Conservation (phyloP, 2,329 filamentous ascomycete genomes). For the Ophiocordyceps camponoti-floridani region DNA sequence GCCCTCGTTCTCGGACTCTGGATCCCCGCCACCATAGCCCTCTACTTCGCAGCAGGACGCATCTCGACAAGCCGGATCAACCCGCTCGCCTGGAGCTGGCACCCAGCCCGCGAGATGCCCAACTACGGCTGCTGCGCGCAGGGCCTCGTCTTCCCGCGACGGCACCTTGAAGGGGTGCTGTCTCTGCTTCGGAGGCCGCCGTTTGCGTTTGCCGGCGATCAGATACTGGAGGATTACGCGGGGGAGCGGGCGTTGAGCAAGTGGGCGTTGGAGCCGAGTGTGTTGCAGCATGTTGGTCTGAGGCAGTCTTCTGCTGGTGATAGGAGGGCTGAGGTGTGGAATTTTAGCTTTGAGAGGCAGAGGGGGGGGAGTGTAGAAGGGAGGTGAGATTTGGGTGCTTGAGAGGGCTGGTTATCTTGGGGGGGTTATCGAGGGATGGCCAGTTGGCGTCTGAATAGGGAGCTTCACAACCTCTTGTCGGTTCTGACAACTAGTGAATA, state of each 20-base stretch:
- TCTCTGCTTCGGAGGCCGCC: conserved; percentile 12
- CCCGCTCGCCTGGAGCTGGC: conserved; percentile 3
- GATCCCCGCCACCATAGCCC: conserved; percentile 13
- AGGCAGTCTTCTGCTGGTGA: conserved; percentile 12
- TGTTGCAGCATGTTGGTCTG: conserved; percentile 18
- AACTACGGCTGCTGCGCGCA: conserved; percentile 20
- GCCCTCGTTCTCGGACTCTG: conserved; percentile 12
- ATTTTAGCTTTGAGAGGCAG: conserved; percentile 15
- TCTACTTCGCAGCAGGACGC: conserved; percentile 13
- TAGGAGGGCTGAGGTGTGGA: conserved; percentile 14
- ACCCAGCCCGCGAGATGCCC: conserved; percentile 15
- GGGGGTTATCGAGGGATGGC: no score
- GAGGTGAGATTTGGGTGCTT: background rate
- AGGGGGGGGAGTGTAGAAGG: background rate
- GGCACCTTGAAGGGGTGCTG: conserved; percentile 11
- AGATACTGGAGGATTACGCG: conserved; percentile 17
- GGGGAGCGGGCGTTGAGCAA: conserved; percentile 11
- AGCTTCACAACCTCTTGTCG: no score
- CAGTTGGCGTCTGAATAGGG: no score
- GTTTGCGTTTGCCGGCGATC: conserved; percentile 15
- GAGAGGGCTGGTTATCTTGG: background rate
- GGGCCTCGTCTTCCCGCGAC: conserved; percentile 15
- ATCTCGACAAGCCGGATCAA: conserved; percentile 10
- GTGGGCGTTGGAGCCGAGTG: conserved; percentile 18
- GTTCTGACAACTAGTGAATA: no score